Evolutionary conservation across 768 basidiomycete species (phyloP), one percentile per base, ranked within the genome.

Genomic region (Suillus decipiens): DNA sequence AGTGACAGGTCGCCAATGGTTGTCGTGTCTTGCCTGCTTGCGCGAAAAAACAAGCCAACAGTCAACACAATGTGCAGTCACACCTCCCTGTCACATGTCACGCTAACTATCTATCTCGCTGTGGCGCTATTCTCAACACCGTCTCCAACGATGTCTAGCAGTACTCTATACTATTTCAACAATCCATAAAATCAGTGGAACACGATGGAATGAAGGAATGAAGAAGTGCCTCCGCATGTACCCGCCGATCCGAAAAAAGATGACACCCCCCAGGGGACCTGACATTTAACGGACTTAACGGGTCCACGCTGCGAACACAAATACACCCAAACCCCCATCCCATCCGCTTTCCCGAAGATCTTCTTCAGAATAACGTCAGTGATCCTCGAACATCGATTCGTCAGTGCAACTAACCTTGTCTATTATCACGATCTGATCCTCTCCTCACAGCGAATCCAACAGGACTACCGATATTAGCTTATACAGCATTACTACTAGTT

Each of bases 51-150:
- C 56, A 57, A 64, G 51, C 63, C 56, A 62, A 59, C 58, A 57
- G 47, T 57, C 59, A 45, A 56, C 53, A 58, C 51, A 33, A 60
- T 24, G 54, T 55, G 34, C 17, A 4, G 70, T 71, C 62, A 73
- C 72, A 71, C 50, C 58, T 61, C 17, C 57, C 5, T 62, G 73
- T 74, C 71, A 74, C 72, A 62, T n/a, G 74, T 74, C 74, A 74
- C 73, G 67, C 63, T 28, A 31, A 22, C 24, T 36, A 31, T 33
- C 50, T 31, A 33, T 45, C 56, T 24, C 43, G 15, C 50, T 33
- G 66, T 71, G 70, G 68, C 68, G 68, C 33, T 36, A 43, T 37
- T 54, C 50, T 41, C 63, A 63, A 61, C 62, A 48, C 43, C 54
- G 41, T 50, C 61, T 34, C n/a, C 59, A 60, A 33, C 43, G 59